Conservation (phyloP, 2,329 filamentous ascomycete species). For the Colletotrichum sp. region DNA sequence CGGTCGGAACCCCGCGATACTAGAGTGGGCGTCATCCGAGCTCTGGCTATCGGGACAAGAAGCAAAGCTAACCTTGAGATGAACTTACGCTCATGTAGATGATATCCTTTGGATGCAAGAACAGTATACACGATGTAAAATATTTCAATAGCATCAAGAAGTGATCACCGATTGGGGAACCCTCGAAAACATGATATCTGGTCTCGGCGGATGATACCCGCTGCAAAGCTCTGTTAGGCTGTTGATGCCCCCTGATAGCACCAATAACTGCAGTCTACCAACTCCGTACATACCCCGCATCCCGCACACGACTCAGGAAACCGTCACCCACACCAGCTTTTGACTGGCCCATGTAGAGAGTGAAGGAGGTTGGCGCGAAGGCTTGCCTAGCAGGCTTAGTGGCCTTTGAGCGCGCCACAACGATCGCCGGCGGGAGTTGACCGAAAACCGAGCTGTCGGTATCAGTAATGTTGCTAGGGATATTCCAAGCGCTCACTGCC, state of each 20-base stretch:
- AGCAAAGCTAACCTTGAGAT: background rate
- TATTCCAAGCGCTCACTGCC: background rate
- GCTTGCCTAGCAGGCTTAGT: background rate
- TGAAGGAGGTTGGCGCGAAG: background rate
- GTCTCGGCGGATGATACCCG: background rate
- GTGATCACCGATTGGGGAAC: background rate
- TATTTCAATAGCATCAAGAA: background rate
- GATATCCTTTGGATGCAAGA: background rate
- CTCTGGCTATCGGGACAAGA: background rate
- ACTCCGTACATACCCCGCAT: background rate
- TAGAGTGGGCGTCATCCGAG: background rate
- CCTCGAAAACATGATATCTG: background rate
- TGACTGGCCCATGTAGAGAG: background rate
- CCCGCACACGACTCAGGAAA: background rate
- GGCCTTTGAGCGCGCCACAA: background rate
- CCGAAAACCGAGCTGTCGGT: background rate
- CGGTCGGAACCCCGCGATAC: conserved; percentile 10
- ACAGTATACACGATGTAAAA: rapidly evolving
- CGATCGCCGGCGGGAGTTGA: background rate
- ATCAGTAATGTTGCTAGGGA: background rate
- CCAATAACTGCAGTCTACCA: background rate
- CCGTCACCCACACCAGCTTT: background rate
- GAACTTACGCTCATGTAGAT: background rate
- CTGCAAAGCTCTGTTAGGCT: background rate
- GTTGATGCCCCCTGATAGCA: background rate